phyloP scores from a whole-genome alignment of 768 basidiomycete species.

The Lyophyllum shimeji region DNA sequence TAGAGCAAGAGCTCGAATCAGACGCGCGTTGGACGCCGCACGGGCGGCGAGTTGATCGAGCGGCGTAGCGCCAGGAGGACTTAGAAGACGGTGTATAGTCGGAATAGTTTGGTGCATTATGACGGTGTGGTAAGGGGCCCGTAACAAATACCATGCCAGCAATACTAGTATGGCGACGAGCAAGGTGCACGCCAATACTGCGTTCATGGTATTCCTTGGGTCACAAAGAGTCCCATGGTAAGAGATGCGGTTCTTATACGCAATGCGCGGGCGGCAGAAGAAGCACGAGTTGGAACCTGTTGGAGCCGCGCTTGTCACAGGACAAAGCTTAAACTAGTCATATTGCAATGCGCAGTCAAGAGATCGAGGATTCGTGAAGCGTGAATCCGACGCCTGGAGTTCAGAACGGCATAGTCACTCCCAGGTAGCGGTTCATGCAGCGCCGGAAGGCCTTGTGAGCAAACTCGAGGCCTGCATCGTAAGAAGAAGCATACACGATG shows the following conservation, averaged over 20 bases:
- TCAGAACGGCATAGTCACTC: neutral
- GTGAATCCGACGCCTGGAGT: neutral
- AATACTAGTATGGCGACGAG: neutral
- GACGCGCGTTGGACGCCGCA: conserved; percentile 33
- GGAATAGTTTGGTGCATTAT: neutral
- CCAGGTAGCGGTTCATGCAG: neutral
- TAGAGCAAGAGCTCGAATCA: conserved; percentile 32
- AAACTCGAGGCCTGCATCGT: neutral
- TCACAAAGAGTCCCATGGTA: conserved; percentile 3
- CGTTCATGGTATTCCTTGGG: conserved; percentile 6
- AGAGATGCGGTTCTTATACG: conserved; percentile 1
- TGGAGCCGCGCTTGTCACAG: no score
- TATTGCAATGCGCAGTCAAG: neutral
- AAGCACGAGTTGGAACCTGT: neutral
- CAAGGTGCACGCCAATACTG: neutral
- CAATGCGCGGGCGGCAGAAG: neutral
- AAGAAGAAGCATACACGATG: neutral
- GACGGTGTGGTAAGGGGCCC: neutral
- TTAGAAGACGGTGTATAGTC: conserved; percentile 5
- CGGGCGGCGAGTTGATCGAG: conserved; percentile 27
- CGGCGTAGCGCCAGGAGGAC: conserved; percentile 10
- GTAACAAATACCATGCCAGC: neutral
- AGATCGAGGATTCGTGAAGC: neutral
- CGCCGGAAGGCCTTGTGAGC: no score
- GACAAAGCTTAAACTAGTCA: no score